A percentile compares a stretch with the other conserved stretches of the same genome.
Conservation (phyloP, 192 early-diverging fungal genomes). For the Backusella mclennaniae region DNA sequence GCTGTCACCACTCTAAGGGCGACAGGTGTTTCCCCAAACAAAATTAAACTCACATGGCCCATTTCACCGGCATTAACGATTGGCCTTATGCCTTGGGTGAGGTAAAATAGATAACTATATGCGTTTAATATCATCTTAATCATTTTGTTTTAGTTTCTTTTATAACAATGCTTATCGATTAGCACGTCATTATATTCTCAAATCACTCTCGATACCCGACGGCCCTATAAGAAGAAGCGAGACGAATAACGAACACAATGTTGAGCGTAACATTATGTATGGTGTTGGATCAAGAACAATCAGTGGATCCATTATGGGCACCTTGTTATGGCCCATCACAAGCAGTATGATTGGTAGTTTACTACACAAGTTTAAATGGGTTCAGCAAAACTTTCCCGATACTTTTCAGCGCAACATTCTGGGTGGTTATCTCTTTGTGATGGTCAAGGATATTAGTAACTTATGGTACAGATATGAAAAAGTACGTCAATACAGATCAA, state of each 20-base stretch:
- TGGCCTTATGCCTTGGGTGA: conserved; percentile 60
- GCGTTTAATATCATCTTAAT: background rate
- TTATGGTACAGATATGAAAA: conserved; percentile 55
- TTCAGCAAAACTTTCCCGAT: conserved; percentile 23
- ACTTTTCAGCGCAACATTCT: conserved; percentile 32
- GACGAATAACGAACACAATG: background rate
- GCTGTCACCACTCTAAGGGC: conserved; percentile 54
- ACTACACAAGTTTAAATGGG: conserved; percentile 15
- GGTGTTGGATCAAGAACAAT: conserved; percentile 53
- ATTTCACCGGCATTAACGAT: conserved; percentile 60
- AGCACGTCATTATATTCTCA: conserved; percentile 12
- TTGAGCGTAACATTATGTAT: conserved; percentile 50
- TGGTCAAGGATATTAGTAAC: conserved; percentile 54
- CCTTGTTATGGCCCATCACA: conserved; percentile 63
- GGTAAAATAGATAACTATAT: conserved; percentile 16
- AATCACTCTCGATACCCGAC: conserved; percentile 4
- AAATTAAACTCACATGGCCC: conserved; percentile 57
- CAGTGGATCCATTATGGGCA: conserved; percentile 61
- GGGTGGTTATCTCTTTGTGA: conserved; percentile 33
- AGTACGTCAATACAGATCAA: conserved; percentile 12
- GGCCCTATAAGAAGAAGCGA: background rate
- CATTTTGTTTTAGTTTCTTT: background rate
- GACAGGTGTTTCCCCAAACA: conserved; percentile 36
- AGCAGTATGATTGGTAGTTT: conserved; percentile 58
- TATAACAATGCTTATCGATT: conserved; percentile 13